These are phyloP conservation scores for Boletellus emodensis DNA, from an alignment of 768 basidiomycete genomes.

Conservation along the genomic window DNA sequence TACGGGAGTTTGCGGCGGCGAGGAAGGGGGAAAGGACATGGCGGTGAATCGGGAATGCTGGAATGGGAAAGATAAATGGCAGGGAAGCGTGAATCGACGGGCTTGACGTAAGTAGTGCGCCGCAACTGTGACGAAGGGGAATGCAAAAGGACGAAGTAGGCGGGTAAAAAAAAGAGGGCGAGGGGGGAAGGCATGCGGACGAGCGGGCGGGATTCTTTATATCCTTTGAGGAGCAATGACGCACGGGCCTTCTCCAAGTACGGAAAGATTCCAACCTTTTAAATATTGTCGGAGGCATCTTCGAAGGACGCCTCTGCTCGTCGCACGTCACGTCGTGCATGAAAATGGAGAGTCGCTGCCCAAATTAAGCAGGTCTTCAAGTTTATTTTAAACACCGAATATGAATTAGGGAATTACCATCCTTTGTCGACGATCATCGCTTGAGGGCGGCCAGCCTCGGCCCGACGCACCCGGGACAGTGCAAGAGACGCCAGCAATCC, in stretches of 20 bases:
- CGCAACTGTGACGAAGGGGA: slow-evolving; percentile 7
- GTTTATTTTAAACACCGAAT: slow-evolving; percentile 22
- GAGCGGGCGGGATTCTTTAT: slow-evolving; percentile 21
- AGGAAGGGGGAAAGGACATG: slow-evolving; percentile 25
- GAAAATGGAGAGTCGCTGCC: slow-evolving; percentile 9
- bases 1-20: slow-evolving; percentile 24
- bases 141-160: slow-evolving; percentile 16
- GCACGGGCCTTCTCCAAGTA: slow-evolving; percentile 26
- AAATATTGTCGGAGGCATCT: slow-evolving; percentile 18
- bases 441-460: no score
- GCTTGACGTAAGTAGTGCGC: slow-evolving; percentile 22
- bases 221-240: slow-evolving; percentile 19
- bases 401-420: slow-evolving; percentile 15
- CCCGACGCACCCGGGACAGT: no score
- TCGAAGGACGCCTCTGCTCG: slow-evolving; percentile 22
- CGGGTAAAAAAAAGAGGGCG: slow-evolving; percentile 6
- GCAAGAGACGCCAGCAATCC: no score
- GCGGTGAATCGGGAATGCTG: slow-evolving; percentile 23
- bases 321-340: slow-evolving; percentile 9
- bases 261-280: slow-evolving; percentile 19
- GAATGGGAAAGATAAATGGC: slow-evolving; percentile 10
- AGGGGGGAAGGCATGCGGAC: slow-evolving; percentile 7
- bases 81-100: slow-evolving; percentile 10
- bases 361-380: slow-evolving; percentile 27
- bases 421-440: slow-evolving; percentile 14